phyloP scores from a whole-genome alignment of 2,329 filamentous ascomycete species.

The Thyridium curvatum region DNA sequence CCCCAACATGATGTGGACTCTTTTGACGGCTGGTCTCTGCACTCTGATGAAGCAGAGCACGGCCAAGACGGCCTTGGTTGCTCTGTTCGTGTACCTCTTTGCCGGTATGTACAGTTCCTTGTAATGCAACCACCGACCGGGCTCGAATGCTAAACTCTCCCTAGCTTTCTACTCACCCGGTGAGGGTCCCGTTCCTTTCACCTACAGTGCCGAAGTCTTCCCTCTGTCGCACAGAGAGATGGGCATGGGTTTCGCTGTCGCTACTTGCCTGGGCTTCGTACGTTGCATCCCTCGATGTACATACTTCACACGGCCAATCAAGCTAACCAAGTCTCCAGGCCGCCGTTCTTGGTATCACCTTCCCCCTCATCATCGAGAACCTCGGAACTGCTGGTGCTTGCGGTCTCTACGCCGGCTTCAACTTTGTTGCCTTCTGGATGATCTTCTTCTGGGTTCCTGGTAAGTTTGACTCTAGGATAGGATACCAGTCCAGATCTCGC shows the following conservation, averaged over 20 bases:
- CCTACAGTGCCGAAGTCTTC: conserved; percentile 63
- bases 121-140: no score
- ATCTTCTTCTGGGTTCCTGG: conserved; percentile 51
- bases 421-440: conserved; percentile 46
- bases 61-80: conserved; percentile 37
- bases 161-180: conserved; percentile 27
- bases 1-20: conserved; percentile 52
- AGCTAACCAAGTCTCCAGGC: no score
- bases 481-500: no score
- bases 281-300: no score
- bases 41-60: conserved; percentile 36
- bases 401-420: conserved; percentile 49
- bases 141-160: no score
- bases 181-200: conserved; percentile 64
- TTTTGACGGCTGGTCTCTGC: conserved; percentile 57
- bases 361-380: conserved; percentile 47
- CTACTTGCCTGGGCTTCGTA: conserved; percentile 57
- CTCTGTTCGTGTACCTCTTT: conserved; percentile 34
- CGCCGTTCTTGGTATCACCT: conserved; percentile 55
- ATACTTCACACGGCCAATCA: no score
- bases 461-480: no score
- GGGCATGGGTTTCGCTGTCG: conserved; percentile 65
- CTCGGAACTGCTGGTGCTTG: conserved; percentile 37
- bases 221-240: conserved; percentile 65
- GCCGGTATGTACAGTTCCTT: no score